Percentiles rank a stretch among this genome's conserved stretches.
phyloP scores from a whole-genome alignment of 2,329 filamentous ascomycete genomes.

The Peltaster fructicola region DNA sequence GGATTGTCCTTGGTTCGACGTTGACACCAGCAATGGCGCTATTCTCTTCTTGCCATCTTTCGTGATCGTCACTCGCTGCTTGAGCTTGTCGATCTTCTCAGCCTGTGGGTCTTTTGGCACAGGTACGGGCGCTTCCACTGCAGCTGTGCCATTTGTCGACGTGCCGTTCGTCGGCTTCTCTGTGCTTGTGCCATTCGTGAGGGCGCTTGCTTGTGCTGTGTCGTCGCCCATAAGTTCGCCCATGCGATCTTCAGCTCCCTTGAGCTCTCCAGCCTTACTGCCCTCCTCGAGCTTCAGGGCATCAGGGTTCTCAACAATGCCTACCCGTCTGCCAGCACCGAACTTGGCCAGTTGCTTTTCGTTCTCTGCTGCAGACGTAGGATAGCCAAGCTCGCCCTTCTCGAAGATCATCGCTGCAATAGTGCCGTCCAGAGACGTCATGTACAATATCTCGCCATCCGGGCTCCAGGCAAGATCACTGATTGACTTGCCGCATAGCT shows the following conservation, averaged over 20 bases:
- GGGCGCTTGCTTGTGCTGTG: conserved; percentile 33
- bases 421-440: conserved; percentile 75
- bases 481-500: conserved; percentile 77
- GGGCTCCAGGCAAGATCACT: conserved; percentile 90
- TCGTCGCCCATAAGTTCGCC: conserved; percentile 92
- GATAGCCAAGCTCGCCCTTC: conserved; percentile 74
- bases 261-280: conserved; percentile 80
- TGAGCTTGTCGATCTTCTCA: conserved; percentile 50
- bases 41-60: conserved; percentile 97
- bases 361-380: conserved; percentile 72
- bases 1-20: conserved; percentile 70
- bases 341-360: conserved; percentile 87
- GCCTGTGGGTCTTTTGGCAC: conserved; percentile 37
- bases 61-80: conserved; percentile 81
- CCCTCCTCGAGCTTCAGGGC: conserved; percentile 66
- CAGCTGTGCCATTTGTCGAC: conserved; percentile 11
- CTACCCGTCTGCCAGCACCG: conserved; percentile 72
- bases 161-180: conserved; percentile 28
- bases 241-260: conserved; percentile 86
- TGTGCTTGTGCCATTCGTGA: conserved; percentile 18
- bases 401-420: conserved; percentile 72
- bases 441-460: conserved; percentile 71
- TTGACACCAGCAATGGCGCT: conserved; percentile 68
- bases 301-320: conserved; percentile 83
- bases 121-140: conserved; percentile 13